These are phyloP conservation scores for Blakeslea trispora DNA, from an alignment of 371 early-diverging fungal species.

Conservation along the genomic window DNA sequence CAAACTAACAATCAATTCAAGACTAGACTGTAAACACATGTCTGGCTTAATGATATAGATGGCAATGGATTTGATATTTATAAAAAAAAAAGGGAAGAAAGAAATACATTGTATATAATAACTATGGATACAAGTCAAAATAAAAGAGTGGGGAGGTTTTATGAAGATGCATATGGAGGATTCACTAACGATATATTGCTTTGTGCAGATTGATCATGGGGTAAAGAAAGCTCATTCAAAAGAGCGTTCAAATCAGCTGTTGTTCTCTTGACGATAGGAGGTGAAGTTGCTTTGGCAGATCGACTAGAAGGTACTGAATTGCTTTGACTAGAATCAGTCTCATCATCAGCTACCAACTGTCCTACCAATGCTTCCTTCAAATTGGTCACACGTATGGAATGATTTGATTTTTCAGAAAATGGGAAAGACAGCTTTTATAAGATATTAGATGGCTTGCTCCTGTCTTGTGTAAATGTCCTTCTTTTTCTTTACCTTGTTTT, in stretches of 20 bases:
- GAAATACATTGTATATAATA: no score
- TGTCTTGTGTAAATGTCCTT: no score
- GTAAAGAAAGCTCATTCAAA: constrained; percentile 15
- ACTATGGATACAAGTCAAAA: no score
- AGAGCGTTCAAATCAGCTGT: constrained; percentile 17
- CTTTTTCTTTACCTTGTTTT: not conserved
- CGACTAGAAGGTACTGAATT: constrained; percentile 7
- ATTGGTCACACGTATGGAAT: constrained; percentile 43
- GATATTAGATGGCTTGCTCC: no score
- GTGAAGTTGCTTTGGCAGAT: not conserved
- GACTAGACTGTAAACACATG: no score
- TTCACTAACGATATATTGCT: constrained; percentile 26
- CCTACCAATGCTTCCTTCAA: constrained; percentile 41
- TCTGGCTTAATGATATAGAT: no score
- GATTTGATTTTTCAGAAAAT: constrained; percentile 1
- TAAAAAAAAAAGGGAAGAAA: no score
- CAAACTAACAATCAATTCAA: no score
- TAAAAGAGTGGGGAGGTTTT: not conserved
- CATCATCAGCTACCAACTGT: constrained; percentile 5
- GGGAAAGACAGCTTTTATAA: not conserved
- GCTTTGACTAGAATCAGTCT: constrained; percentile 19
- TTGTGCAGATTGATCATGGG: not conserved
- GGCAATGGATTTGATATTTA: no score
- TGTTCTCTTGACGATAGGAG: not conserved
- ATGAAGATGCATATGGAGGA: constrained; percentile 25